Evolutionary conservation across 345 rosid genomes (phyloP).

Genomic region (Euphorbia peplus): DNA sequence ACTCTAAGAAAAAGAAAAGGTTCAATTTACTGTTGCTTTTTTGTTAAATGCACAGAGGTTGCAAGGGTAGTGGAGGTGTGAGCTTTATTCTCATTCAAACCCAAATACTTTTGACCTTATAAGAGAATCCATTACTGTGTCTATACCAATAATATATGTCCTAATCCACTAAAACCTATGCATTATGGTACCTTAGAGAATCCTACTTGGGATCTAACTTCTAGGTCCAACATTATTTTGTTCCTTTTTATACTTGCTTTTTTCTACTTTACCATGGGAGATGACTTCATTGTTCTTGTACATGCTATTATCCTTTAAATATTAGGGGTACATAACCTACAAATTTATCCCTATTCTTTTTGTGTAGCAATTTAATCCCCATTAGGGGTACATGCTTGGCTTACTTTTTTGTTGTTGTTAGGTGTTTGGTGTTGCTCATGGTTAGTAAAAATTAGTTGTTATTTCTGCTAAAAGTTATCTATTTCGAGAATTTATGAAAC

Average conservation of each 20-base stretch:
- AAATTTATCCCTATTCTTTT: background rate
- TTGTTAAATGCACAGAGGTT: background rate
- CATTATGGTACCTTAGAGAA: constrained; percentile 1
- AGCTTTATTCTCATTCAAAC: constrained; percentile 20
- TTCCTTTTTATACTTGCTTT: background rate
- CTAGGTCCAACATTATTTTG: background rate
- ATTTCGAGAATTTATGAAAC: too few relatives aligned
- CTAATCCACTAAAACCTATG: constrained; percentile 16
- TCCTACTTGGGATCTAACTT: constrained; percentile 33
- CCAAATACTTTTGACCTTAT: constrained; percentile 28
- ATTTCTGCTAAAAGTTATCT: too few relatives aligned
- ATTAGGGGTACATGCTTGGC: too few relatives aligned
- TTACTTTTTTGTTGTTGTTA: too few relatives aligned
- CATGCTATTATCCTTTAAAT: background rate
- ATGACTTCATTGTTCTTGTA: background rate
- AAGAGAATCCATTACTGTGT: constrained; percentile 1
- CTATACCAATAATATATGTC: constrained; percentile 17
- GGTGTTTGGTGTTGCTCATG: too few relatives aligned
- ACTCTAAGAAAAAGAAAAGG: constrained; percentile 22
- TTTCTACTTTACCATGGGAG: constrained; percentile 17
- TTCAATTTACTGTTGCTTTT: constrained; percentile 9
- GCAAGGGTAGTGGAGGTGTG: background rate
- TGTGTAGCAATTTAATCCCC: background rate
- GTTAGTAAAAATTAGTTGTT: too few relatives aligned
- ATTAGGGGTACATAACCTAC: too few relatives aligned